Base-by-base conservation (phyloP, 2,329 filamentous ascomycete genomes). In the Xylaria sp. region DNA sequence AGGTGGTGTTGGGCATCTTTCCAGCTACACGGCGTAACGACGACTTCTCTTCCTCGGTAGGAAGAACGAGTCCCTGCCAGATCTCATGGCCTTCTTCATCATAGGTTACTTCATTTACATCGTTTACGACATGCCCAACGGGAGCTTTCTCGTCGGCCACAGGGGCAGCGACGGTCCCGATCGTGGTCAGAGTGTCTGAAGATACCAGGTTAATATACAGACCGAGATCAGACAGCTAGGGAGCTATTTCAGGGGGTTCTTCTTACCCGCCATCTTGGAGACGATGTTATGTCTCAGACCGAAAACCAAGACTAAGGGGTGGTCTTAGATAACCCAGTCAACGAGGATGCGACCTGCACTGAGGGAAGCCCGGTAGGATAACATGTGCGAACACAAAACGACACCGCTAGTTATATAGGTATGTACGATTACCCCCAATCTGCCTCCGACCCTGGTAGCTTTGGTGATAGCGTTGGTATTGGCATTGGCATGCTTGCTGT, bases 1-100 rank as follows among this genome's bases (percentile, higher is more conserved):
- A 87, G 1, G 81, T 80, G 3, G 81, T 77, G 5, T 76, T 68
- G 0, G 85, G 84, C 56, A 87, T 80, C 32, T 75, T 77, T 50
- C 80, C 85, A n/a, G 84, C 76, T 3, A 87, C 80, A 52, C 81
- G 83, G 39, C 85, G 83, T 5, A 88, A 76, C 1, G 80, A 83
- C 2, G 70, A 67, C 52, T 76, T 72, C 74, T 87, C 85, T 61
- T 86, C 83, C 48, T 82, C 80, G 0, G 83, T 87, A 1, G 85
- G 86, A 20, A 78, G 68, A 25, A 78, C 73, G 56, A 78, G 75
- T 12, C 77, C 77, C 46, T 77, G 73, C 61, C 74, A 72, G 25
- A 74, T 75, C 68, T 75, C 74, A 63, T 74, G 76, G 65, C 74
- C 76, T 55, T 77, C 74, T 7, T 72, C 72, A 32, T 72, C 48